phyloP scores from a whole-genome alignment of 352 stramenopile genomes.

The Globisporangium nodosum region DNA sequence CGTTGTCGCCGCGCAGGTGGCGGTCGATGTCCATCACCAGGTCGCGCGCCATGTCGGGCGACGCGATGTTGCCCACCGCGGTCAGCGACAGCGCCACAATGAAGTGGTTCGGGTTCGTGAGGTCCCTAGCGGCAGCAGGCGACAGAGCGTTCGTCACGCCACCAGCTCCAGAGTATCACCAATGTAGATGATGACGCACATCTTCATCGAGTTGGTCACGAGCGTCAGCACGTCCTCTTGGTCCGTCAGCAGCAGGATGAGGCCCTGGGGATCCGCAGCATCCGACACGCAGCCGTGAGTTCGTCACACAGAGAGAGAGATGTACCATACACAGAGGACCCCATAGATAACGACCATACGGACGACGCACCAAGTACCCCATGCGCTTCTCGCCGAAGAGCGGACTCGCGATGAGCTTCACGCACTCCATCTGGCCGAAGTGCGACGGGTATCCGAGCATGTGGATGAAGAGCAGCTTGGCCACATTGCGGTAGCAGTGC shows the following conservation, averaged over 20 bases:
- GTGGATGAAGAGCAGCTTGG: slow-evolving; percentile 99
- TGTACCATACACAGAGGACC: too few species aligned
- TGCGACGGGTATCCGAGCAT: slow-evolving; percentile 99
- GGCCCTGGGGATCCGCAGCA: slow-evolving; percentile 31
- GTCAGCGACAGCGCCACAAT: slow-evolving; percentile 95
- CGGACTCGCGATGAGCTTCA: slow-evolving; percentile 98
- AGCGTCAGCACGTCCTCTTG: slow-evolving; percentile 99
- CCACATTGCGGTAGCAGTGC: slow-evolving; percentile 98
- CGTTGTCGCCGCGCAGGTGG: slow-evolving; percentile 87
- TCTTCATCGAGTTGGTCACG: slow-evolving; percentile 99
- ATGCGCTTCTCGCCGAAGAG: slow-evolving; percentile 99
- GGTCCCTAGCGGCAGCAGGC: slow-evolving; percentile 55
- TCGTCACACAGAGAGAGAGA: not conserved
- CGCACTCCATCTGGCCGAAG: slow-evolving; percentile 99
- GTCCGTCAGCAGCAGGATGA: slow-evolving; percentile 98
- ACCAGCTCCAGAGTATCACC: not conserved
- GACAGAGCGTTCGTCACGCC: not conserved
- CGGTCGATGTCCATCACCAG: slow-evolving; percentile 98
- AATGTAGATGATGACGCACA: slow-evolving; percentile 35
- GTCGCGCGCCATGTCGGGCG: slow-evolving; percentile 97
- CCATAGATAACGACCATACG: too few species aligned
- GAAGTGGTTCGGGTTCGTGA: slow-evolving; percentile 94
- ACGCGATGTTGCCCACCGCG: slow-evolving; percentile 94
- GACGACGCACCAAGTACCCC: slow-evolving; percentile 89
- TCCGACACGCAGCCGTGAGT: not conserved